These are phyloP conservation scores for Scytalidium sp. DNA, from an alignment of 2,329 filamentous ascomycete species.

Conservation along the genomic window DNA sequence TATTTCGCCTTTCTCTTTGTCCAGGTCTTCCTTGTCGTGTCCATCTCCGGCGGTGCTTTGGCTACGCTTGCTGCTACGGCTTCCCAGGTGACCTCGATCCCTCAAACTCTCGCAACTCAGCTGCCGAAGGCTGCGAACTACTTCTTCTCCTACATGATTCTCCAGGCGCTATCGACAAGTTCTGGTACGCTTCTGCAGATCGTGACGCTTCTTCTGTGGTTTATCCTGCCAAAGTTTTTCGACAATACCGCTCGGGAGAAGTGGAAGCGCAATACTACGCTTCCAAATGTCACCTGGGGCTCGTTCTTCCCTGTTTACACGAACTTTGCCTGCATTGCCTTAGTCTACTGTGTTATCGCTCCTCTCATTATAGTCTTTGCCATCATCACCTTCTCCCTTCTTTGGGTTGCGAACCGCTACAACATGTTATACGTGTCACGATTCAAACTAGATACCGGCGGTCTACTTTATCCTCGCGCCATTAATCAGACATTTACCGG, in stretches of 20 bases:
- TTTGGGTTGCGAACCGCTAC: constrained; percentile 96
- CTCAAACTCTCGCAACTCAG: constrained; percentile 70
- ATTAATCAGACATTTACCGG: constrained; percentile 96
- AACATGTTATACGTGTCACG: constrained; percentile 93
- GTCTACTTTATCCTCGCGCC: constrained; percentile 84
- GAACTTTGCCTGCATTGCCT: constrained; percentile 87
- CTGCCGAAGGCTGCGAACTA: constrained; percentile 89
- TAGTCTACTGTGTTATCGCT: constrained; percentile 86
- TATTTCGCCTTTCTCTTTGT: constrained; percentile 95
- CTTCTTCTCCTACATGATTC: constrained; percentile 98
- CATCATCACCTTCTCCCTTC: constrained; percentile 82
- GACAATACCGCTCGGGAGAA: constrained; percentile 82
- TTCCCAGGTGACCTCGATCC: constrained; percentile 57
- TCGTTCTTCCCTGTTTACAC: constrained; percentile 95
- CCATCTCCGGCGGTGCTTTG: constrained; percentile 73
- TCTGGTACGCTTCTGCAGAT: constrained; percentile 86
- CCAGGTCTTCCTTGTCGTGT: constrained; percentile 91
- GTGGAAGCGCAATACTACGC: constrained; percentile 77
- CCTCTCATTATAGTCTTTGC: constrained; percentile 92
- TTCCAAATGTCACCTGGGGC: constrained; percentile 83
- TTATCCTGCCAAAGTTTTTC: constrained; percentile 72
- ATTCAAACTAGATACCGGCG: constrained; percentile 87
- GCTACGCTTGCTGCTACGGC: constrained; percentile 52
- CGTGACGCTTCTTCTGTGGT: constrained; percentile 76
- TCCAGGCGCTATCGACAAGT: constrained; percentile 88